A percentile compares a stretch with the other conserved stretches of the same genome.
phyloP scores from a whole-genome alignment of 2,329 filamentous ascomycete genomes.

The Exophiala calicioides region DNA sequence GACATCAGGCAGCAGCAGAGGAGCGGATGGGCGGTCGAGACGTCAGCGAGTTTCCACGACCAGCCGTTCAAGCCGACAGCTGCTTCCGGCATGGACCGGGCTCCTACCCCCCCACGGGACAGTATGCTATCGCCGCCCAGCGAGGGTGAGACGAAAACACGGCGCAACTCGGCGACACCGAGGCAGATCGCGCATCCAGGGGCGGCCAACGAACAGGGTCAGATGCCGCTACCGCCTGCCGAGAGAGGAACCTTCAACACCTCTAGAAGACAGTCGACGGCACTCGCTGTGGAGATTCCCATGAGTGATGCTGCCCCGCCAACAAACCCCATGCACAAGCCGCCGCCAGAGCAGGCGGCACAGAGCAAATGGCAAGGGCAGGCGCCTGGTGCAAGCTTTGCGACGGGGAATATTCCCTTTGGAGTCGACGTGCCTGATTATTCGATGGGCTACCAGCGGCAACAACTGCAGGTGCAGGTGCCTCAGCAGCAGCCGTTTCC shows the following conservation, averaged over 20 bases:
- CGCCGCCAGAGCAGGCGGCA: not conserved
- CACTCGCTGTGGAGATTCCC: conserved; percentile 1
- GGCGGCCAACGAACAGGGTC: not conserved
- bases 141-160: conserved; percentile 8
- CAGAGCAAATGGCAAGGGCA: not conserved
- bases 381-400: too few relatives aligned
- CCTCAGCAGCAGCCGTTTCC: conserved; percentile 9
- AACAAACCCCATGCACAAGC: not conserved
- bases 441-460: conserved; percentile 6
- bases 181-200: conserved; percentile 7
- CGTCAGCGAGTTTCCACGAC: conserved; percentile 1
- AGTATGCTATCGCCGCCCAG: conserved; percentile 11
- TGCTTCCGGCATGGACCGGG: not conserved
- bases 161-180: conserved; percentile 13
- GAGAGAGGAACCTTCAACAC: not conserved
- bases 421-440: not conserved
- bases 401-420: too few relatives aligned
- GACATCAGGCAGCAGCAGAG: conserved; percentile 12
- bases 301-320: not conserved
- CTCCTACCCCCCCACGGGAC: conserved; percentile 10
- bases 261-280: not conserved
- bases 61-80: not conserved
- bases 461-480: too few relatives aligned
- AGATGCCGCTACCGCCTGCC: not conserved
- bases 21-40: conserved; percentile 7